Base-by-base conservation (phyloP, 1,284 basidiomycete genomes). In the Apiotrichum domesticum region DNA sequence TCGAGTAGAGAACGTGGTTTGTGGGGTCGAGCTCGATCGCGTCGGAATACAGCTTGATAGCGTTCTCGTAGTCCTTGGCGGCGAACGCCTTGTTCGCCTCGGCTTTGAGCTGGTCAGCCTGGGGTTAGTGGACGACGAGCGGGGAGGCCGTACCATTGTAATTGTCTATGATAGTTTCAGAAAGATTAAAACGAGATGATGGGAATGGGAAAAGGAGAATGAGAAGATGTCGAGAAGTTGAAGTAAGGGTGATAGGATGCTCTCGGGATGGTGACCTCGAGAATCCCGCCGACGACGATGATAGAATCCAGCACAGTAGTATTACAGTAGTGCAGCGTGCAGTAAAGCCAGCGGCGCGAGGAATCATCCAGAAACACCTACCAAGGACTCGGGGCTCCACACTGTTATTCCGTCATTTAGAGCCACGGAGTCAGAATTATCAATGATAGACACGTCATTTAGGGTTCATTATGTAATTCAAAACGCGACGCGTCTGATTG, bases 61-160 rank as follows among this genome's bases (percentile, higher is more conserved):
- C 94, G 61, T 83, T 85, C 77, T 90, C 85, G 78, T 88, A 97
- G 71, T 96, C 85, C 77, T 95, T 97, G 55, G 90, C 89, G 39
- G 88, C 82, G 79, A 98, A 97, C 42, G 90, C 90, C 76, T 94
- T 94, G 83, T 98, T 98, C 71, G 94, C 94, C 74, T 87, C 84
- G 69, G 92, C 88, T 81, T 98, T 96, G 71, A 93, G 82, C 62
- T 84, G 78, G 73, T 79, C 74, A 15, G 77, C 78, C 66, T 66
- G 65, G 37, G 14, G 46, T 21, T 3, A 52, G 15, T 4, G 3
- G 35, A 39, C 13, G 37, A 39, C 41, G 41, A 40, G 35, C 3
- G 43, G 8, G 4, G 8, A 4, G 35, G 3, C 13, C 47, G 7
- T 14, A 49, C 47, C 47, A 49, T 49, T 39, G 14, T 47, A 35